These are phyloP conservation scores for Annulohypoxylon moriforme DNA, from an alignment of 495 filamentous ascomycete genomes.

Conservation along the genomic window DNA sequence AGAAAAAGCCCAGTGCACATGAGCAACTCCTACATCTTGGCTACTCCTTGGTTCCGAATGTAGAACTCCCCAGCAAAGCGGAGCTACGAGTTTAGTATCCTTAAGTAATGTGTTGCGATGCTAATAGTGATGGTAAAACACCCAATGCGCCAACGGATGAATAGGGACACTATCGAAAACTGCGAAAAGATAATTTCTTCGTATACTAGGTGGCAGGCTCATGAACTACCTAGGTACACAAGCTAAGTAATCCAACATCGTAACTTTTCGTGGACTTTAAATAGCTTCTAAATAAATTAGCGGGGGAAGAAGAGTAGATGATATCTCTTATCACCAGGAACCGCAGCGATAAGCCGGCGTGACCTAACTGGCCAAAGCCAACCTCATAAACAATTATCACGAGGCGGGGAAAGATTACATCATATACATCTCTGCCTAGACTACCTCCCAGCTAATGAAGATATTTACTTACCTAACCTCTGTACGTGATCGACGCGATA, in stretches of 20 bases:
- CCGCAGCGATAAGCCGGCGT: neutral
- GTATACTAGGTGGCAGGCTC: too few relatives aligned
- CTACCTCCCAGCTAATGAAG: constrained; percentile 16
- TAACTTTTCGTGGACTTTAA: too few relatives aligned
- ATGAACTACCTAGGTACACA: too few relatives aligned
- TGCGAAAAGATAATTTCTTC: too few relatives aligned
- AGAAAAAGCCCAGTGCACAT: constrained; percentile 49
- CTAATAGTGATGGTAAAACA: too few relatives aligned
- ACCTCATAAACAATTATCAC: neutral
- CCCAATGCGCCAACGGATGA: too few relatives aligned
- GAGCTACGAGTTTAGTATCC: too few relatives aligned
- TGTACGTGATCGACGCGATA: constrained; percentile 28
- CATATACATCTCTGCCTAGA: constrained; percentile 5
- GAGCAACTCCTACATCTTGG: constrained; percentile 53
- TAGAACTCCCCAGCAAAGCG: constrained; percentile 55
- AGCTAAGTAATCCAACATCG: too few relatives aligned
- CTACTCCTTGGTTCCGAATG: constrained; percentile 45
- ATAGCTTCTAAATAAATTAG: neutral
- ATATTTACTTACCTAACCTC: constrained; percentile 38
- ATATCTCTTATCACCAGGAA: neutral
- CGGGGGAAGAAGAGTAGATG: neutral
- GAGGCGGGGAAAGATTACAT: constrained; percentile 37
- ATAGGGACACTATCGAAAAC: too few relatives aligned
- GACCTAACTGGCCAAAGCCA: neutral
- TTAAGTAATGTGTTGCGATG: too few relatives aligned